phyloP scores from a whole-genome alignment of 495 filamentous ascomycete genomes.

The Xylaria curta region DNA sequence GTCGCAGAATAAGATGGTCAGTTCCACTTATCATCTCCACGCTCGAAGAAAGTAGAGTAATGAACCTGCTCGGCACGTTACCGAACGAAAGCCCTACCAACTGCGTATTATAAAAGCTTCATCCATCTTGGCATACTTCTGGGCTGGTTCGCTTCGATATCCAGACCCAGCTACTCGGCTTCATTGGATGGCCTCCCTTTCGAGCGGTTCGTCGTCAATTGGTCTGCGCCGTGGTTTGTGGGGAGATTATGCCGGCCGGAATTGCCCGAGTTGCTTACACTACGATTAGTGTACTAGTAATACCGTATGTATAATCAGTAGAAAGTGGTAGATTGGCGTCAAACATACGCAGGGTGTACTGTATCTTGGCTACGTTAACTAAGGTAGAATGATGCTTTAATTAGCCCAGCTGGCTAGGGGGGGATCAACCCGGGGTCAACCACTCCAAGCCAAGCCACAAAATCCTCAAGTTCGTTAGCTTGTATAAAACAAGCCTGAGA shows the following conservation, averaged over 20 bases:
- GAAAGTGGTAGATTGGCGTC: neutral
- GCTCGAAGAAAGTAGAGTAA: neutral
- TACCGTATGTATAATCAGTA: neutral
- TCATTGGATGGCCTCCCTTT: neutral
- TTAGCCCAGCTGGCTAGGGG: neutral
- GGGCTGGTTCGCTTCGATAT: neutral
- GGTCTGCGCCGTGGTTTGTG: neutral
- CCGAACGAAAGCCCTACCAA: neutral
- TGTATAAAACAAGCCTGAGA: neutral
- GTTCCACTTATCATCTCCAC: neutral
- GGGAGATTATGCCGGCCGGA: slow-evolving; percentile 9
- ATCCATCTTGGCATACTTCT: neutral
- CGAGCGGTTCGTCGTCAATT: neutral
- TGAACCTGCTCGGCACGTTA: neutral
- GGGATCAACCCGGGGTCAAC: neutral
- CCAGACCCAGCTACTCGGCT: neutral
- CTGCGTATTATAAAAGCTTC: neutral
- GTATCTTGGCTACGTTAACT: slow-evolving; percentile 5
- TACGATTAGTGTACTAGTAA: slow-evolving; percentile 18
- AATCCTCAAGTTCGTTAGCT: neutral
- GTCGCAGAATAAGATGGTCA: neutral
- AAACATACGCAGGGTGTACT: neutral
- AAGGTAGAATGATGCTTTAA: slow-evolving; percentile 4
- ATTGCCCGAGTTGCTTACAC: neutral
- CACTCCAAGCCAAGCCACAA: neutral